Base-by-base conservation (phyloP, 2,329 filamentous ascomycete genomes). In the Thermothelomyces thermophilus region DNA sequence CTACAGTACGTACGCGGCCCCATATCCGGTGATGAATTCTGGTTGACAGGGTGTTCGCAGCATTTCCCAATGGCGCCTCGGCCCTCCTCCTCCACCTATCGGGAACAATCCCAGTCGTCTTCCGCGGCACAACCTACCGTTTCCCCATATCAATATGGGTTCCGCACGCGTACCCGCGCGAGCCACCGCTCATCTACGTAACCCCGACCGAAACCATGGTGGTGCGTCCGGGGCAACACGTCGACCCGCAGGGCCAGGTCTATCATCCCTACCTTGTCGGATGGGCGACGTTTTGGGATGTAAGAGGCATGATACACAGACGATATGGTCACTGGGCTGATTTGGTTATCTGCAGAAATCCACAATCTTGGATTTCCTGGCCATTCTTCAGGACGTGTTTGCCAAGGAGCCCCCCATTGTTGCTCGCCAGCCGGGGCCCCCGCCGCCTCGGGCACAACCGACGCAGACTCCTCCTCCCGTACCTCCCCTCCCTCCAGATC, bases 201-300 rank as follows among this genome's bases (percentile, higher is more conserved):
- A 90, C 83, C 6, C 90, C 93, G 2, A 88, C 87, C 5, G 84
- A 87, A 57, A 86, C 83, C 56, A 97, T 98, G 89, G 71, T 86
- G 57, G 84, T 98, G 36, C 80, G 91, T 17, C 89, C 90, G 1
- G 93, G 93, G 0, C 93, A 98, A 64, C 90, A 98, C 72, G 90
- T 98, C 53, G 90, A 93, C 63, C 83, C 87, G 5, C 91, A 97
- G 62, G 93, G 93, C 22, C 84, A 87, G 65, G 81, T 97, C 56
- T 98, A 97, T 66, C 93, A 98, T 66, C 93, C 93, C 33, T 98
- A 97, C 66, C 73, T 98, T 41, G 87, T 89, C 28, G 84, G 89
- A 55, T 98, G 93, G 93, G 73, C 77, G 28, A 83, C 88, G 58
- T 91, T 87, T 60, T 93, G 87, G 86, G 88, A 95, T 80, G 88